Evolutionary conservation across 805 yeast species (phyloP).

Genomic region (Candida silvatica): DNA sequence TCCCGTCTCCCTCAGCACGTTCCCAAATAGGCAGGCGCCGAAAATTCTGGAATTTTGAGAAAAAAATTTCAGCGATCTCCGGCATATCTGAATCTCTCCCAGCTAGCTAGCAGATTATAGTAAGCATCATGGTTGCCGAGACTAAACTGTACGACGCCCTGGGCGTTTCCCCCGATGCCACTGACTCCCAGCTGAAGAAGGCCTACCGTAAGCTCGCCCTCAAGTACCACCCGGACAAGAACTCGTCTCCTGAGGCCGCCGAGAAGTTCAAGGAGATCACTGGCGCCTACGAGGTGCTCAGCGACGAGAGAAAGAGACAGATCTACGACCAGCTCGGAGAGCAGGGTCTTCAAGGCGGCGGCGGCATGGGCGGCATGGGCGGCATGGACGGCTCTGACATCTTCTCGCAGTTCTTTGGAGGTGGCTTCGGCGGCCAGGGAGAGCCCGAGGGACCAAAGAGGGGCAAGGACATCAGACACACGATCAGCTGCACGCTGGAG

Average conservation of each 20-base stretch:
- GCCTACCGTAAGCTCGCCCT: slow-evolving; percentile 78
- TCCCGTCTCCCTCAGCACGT: too few relatives aligned
- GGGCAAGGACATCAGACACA: slow-evolving; percentile 89
- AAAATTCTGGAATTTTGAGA: too few relatives aligned
- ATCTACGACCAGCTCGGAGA: slow-evolving; percentile 85
- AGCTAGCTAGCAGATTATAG: too few relatives aligned
- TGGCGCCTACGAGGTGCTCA: slow-evolving; percentile 79
- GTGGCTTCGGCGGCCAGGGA: slow-evolving; percentile 42
- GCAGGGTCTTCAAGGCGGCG: slow-evolving; percentile 82
- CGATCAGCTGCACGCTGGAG: slow-evolving; percentile 77
- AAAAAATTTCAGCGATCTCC: too few relatives aligned
- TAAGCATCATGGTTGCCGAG: slow-evolving; percentile 81
- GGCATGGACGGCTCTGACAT: slow-evolving; percentile 44
- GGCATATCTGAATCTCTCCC: too few relatives aligned
- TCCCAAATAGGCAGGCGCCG: too few relatives aligned
- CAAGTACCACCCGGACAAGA: slow-evolving; percentile 79
- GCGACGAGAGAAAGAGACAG: slow-evolving; percentile 84
- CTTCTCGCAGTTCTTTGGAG: slow-evolving; percentile 53
- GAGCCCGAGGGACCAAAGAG: slow-evolving; percentile 77
- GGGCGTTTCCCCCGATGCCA: slow-evolving; percentile 64
- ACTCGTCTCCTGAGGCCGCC: slow-evolving; percentile 82
- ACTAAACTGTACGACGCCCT: slow-evolving; percentile 68
- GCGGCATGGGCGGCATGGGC: slow-evolving; percentile 52
- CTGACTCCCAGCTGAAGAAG: slow-evolving; percentile 66
- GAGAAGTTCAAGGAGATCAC: slow-evolving; percentile 91